Conservation (phyloP, 306 rosid species). For the Prinsepia uniflora region DNA sequence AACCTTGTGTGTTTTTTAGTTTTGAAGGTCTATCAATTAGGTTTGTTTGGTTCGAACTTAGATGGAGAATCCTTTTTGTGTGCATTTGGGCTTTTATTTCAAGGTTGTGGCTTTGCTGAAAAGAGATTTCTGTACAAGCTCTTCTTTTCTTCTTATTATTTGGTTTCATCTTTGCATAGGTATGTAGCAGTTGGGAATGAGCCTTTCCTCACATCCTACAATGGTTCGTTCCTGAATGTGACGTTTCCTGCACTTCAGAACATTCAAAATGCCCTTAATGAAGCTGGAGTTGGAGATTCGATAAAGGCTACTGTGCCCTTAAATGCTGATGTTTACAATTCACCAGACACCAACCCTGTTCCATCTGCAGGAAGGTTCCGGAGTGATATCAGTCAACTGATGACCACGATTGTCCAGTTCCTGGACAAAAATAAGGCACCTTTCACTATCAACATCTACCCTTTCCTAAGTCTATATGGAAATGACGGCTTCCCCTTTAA, state of each 20-base stretch:
- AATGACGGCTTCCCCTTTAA: constrained; percentile 77
- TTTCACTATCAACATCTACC: constrained; percentile 88
- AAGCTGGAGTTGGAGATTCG: constrained; percentile 65
- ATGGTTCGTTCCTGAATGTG: constrained; percentile 73
- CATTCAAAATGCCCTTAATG: constrained; percentile 90
- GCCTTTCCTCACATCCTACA: constrained; percentile 87
- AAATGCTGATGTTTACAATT: constrained; percentile 84
- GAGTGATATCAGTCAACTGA: constrained; percentile 57
- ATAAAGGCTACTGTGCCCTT: constrained; percentile 93
- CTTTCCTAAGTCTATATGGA: constrained; percentile 87
- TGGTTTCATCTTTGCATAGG: constrained; percentile 37
- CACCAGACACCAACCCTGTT: constrained; percentile 49
- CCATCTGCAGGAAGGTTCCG: constrained; percentile 93
- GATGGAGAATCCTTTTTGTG: neutral
- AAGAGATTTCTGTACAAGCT: neutral
- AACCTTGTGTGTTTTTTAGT: too few species aligned
- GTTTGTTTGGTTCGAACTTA: too few species aligned
- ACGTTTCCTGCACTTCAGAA: constrained; percentile 90
- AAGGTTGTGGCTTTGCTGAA: neutral
- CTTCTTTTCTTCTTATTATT: neutral
- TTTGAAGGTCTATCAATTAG: too few species aligned
- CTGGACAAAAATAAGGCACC: constrained; percentile 71
- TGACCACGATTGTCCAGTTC: constrained; percentile 79
- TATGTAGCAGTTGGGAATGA: constrained; percentile 98
- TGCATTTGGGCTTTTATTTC: constrained; percentile 4